Percentiles rank a stretch among this genome's conserved stretches.
Conservation (phyloP, 23 red algal genomes). For the Gracilaria gracilis region DNA sequence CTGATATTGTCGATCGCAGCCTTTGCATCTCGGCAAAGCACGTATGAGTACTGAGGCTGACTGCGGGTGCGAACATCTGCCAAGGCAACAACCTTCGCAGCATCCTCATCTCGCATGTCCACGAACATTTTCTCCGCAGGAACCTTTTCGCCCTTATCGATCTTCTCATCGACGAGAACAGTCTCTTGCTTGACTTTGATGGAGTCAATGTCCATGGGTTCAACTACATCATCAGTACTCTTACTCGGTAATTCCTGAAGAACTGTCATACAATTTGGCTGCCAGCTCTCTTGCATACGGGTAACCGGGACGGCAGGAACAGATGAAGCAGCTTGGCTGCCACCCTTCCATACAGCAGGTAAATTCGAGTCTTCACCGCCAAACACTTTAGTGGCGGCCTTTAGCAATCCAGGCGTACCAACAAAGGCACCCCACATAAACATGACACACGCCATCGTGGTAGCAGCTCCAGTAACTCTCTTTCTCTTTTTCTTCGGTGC, state of each 20-base stretch:
- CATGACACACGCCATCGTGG: conserved; percentile 76
- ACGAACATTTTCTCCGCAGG: conserved; percentile 67
- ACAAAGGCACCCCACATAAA: conserved; percentile 79
- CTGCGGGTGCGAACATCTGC: conserved; percentile 28
- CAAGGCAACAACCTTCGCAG: conserved; percentile 45
- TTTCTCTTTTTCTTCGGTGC: conserved; percentile 64
- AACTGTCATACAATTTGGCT: conserved; percentile 52
- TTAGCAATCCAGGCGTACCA: conserved; percentile 65
- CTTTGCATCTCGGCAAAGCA: conserved; percentile 54
- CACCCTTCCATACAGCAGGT: conserved; percentile 58
- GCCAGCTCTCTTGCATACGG: conserved; percentile 23
- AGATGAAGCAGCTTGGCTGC: not conserved
- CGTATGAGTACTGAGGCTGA: conserved; percentile 57
- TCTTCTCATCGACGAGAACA: conserved; percentile 13
- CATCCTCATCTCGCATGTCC: conserved; percentile 54
- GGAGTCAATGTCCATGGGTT: not conserved
- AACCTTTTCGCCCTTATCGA: not conserved
- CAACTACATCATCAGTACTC: conserved; percentile 15
- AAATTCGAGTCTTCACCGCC: conserved; percentile 38
- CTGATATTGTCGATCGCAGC: conserved; percentile 51
- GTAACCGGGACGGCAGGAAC: conserved; percentile 20
- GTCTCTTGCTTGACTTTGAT: conserved; percentile 18
- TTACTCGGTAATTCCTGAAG: conserved; percentile 47
- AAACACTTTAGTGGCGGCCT: conserved; percentile 11
- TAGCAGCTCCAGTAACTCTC: conserved; percentile 58